These are phyloP conservation scores for Elsinoe batatas DNA, from an alignment of 2,329 filamentous ascomycete species.

Conservation along the genomic window DNA sequence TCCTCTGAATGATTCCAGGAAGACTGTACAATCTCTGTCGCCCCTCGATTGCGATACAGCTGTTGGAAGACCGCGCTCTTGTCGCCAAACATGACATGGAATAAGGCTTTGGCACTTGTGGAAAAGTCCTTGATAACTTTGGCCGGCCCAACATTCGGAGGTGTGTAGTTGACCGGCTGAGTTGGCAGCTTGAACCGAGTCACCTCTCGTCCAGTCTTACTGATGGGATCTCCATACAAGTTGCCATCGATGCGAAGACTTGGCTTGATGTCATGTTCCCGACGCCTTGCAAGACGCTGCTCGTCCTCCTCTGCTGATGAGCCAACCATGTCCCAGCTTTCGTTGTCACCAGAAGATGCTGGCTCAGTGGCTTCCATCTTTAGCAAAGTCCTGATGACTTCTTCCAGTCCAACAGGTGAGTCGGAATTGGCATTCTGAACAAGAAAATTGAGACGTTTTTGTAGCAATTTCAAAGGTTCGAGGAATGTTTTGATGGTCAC, in stretches of 20 bases:
- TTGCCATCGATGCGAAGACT: conserved; percentile 54
- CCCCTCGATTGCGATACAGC: conserved; percentile 73
- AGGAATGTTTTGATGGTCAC: conserved; percentile 89
- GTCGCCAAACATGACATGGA: conserved; percentile 93
- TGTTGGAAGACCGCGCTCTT: conserved; percentile 91
- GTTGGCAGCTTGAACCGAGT: conserved; percentile 74
- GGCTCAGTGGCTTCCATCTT: conserved; percentile 57
- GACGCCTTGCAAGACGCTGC: conserved; percentile 28
- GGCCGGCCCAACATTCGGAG: conserved; percentile 66
- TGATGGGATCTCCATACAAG: conserved; percentile 40
- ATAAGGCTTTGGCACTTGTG: conserved; percentile 85
- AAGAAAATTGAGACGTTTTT: conserved; percentile 73
- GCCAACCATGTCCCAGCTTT: conserved; percentile 84
- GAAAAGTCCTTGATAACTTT: conserved; percentile 76
- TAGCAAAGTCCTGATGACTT: conserved; percentile 61
- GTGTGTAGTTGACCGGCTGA: conserved; percentile 73
- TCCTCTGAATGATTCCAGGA: conserved; percentile 69
- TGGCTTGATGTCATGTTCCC: conserved; percentile 43
- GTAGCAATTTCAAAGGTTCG: conserved; percentile 72
- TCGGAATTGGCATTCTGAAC: conserved; percentile 70
- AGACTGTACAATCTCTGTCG: conserved; percentile 70
- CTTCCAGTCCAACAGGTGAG: conserved; percentile 57
- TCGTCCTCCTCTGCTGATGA: conserved; percentile 25
- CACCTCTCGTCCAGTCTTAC: conserved; percentile 36
- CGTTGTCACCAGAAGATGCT: conserved; percentile 60